A percentile compares a stretch with the other conserved stretches of the same genome.
Evolutionary conservation across 202 grass and related monocot genomes (phyloP).

Genomic region (Carex sylvatica): DNA sequence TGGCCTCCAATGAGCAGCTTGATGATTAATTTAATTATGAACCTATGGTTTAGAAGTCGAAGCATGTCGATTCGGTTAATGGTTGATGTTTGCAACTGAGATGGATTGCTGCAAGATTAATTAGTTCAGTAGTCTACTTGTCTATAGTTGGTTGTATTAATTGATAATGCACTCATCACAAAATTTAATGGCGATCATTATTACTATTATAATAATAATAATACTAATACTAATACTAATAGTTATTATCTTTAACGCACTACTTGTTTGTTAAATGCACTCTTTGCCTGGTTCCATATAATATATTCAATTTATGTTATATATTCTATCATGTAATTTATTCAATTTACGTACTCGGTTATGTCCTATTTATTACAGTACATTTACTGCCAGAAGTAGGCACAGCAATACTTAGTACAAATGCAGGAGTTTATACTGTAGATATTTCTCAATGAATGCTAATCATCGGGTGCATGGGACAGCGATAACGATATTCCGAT

Average conservation of each 20-base stretch:
- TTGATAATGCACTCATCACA: neutral
- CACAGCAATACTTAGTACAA: neutral
- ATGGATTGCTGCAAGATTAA: neutral
- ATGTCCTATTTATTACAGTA: neutral
- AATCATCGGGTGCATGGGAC: neutral
- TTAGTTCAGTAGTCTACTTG: neutral
- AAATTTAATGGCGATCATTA: neutral
- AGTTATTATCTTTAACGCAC: neutral
- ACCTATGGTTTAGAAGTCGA: slow-evolving; percentile 40
- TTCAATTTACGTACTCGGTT: neutral
- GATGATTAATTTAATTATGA: slow-evolving; percentile 85
- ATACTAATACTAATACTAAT: too few species aligned
- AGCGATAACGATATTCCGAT: neutral
- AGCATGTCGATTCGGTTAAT: slow-evolving; percentile 5
- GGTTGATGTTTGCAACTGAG: neutral
- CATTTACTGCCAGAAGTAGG: neutral
- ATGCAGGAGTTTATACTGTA: slow-evolving; percentile 7
- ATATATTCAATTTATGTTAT: too few species aligned
- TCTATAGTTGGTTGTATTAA: neutral
- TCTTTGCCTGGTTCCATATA: neutral
- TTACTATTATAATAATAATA: neutral
- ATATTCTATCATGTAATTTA: neutral
- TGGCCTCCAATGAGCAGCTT: slow-evolving; percentile 57
- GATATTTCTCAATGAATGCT: neutral
- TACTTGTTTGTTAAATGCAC: neutral